Evolutionary conservation across 2,329 filamentous ascomycete species (phyloP), one percentile per base, ranked within the genome.

Genomic region (Fusarium sp.): DNA sequence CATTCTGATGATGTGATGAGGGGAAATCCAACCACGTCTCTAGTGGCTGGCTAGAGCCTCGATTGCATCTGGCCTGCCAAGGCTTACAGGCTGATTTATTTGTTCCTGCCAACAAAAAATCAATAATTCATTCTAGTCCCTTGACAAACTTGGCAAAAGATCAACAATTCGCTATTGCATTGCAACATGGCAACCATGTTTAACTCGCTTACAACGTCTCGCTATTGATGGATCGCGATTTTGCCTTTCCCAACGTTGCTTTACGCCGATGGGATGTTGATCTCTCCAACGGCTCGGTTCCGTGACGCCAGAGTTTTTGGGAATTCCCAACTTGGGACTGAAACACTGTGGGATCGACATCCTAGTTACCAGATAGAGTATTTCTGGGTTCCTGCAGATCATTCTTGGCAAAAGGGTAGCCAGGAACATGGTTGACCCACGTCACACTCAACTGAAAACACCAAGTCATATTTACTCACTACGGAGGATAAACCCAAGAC

Each of bases 381-480:
- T n/a, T 40, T 49, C 45, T 54, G 4, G 63, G 67, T 64, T 70
- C 67, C 53, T 71, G 67, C 63, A 69, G 67, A 71, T 69, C 67
- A 49, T 63, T 63, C 62, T 58, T 67, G 66, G 66, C 66, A 63
- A 52, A 39, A 44, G 46, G 55, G 44, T 61, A 44, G 28, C 44
- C 44, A 40, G 44, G 40, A 43, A 54, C 49, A 52, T 40, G 45
- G 49, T 48, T 45, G 50, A 63, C 39, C 53, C 50, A 55, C 49
- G 62, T 70, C 36, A 36, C 58, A 59, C 57, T 50, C 33, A 52
- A 45, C 40, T 17, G 22, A 44, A 62, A 62, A 67, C 44, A 40
- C 31, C 51, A 55, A n/a, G 8, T 2, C 34, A 22, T n/a, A 56
- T 59, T 42, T 59, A 34, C 36, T 22, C 22, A 45, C 34, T 20